A percentile compares a stretch with the other conserved stretches of the same genome.
These are phyloP conservation scores for Acarospora socialis DNA, from an alignment of 2,329 filamentous ascomycete species.

Conservation along the genomic window DNA sequence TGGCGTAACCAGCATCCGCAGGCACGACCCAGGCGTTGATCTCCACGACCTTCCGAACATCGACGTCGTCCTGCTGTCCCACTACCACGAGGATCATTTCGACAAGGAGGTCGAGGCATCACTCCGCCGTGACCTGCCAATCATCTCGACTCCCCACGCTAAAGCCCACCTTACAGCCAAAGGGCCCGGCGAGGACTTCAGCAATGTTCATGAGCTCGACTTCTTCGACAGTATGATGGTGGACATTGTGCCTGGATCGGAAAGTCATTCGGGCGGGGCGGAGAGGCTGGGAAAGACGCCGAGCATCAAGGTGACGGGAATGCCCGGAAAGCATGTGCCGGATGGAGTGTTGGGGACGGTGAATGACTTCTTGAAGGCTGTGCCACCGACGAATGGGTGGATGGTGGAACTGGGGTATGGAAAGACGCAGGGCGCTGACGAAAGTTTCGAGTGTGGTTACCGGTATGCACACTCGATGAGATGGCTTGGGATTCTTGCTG, in stretches of 20 bases:
- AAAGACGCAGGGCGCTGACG: conserved; percentile 8
- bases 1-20: conserved; percentile 40
- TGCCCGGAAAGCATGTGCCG: conserved; percentile 52
- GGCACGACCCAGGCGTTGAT: conserved; percentile 46
- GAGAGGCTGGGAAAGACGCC: conserved; percentile 22
- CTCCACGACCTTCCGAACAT: conserved; percentile 44
- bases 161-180: conserved; percentile 35
- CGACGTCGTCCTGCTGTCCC: conserved; percentile 46
- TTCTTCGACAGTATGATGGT: conserved; percentile 40
- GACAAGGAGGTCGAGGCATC: conserved; percentile 38
- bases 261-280: not conserved
- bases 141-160: conserved; percentile 50
- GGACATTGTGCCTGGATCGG: conserved; percentile 23
- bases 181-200: conserved; percentile 37
- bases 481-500: not conserved
- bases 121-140: conserved; percentile 40
- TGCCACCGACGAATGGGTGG: conserved; percentile 54
- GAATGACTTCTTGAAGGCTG: conserved; percentile 35
- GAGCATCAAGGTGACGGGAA: conserved; percentile 43
- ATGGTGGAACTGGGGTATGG: conserved; percentile 46
- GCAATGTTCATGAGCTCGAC: conserved; percentile 39
- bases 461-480: conserved; percentile 9
- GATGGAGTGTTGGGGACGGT: conserved; percentile 26
- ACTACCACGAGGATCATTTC: conserved; percentile 49
- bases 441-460: conserved; percentile 14